Percentiles rank a stretch among this genome's conserved stretches.
These are phyloP conservation scores for Phytophthora citrophthora DNA, from an alignment of 352 stramenopile species.

Conservation along the genomic window DNA sequence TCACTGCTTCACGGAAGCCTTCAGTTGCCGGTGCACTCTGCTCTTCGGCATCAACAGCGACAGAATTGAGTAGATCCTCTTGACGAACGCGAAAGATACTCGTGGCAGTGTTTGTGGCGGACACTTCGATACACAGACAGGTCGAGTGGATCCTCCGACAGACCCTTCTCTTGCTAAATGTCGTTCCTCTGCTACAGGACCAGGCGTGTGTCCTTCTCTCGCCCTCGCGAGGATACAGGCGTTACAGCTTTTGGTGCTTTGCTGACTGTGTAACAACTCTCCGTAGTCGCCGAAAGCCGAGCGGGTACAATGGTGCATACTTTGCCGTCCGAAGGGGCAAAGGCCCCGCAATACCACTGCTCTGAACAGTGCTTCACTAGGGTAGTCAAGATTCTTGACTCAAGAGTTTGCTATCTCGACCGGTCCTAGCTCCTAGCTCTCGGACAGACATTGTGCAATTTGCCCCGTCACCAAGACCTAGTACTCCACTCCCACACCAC, in stretches of 20 bases:
- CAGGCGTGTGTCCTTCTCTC: slow-evolving; percentile 21
- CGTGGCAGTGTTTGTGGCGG: background rate
- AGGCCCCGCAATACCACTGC: too few species aligned
- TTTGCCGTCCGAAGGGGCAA: background rate
- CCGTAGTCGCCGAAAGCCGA: slow-evolving; percentile 15
- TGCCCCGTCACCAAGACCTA: slow-evolving; percentile 1
- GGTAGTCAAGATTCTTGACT: too few species aligned
- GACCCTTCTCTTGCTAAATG: slow-evolving; percentile 11
- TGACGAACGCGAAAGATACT: background rate
- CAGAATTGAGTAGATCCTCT: background rate
- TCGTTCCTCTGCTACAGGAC: slow-evolving; percentile 31
- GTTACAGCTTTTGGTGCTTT: slow-evolving; percentile 4
- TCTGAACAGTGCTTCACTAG: background rate
- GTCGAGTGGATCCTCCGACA: slow-evolving; percentile 8
- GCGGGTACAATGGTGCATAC: background rate
- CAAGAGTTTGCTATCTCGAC: background rate
- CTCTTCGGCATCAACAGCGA: background rate
- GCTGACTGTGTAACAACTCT: slow-evolving; percentile 1
- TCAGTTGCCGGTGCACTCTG: too few species aligned
- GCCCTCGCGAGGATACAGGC: slow-evolving; percentile 17
- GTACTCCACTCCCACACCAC: background rate
- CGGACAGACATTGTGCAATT: slow-evolving; percentile 15
- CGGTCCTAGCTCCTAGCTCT: background rate
- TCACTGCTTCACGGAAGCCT: too few species aligned
- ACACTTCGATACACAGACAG: slow-evolving; percentile 11